Base-by-base conservation (phyloP, 768 basidiomycete species). In the Suillus weaverae region DNA sequence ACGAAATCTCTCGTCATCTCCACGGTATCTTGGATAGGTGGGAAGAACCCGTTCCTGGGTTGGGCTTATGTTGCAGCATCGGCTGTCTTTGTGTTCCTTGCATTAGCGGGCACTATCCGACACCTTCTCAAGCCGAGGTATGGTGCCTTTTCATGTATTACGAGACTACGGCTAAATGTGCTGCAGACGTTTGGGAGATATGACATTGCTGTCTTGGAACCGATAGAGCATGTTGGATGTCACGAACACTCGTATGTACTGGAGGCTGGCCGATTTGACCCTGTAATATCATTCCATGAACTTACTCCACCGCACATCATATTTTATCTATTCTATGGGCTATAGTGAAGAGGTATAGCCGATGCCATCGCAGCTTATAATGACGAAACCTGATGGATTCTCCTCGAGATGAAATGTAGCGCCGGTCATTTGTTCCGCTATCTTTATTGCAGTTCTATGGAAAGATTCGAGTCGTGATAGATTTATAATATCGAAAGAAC, bases 11-110 rank as follows among this genome's bases (percentile, higher is more conserved):
- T 99, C 65, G 96, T 99, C 38, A 92, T 99, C 67, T 95, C 95
- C 51, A 99, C 97, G 4, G 95, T 97, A 16, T 94, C 96, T 2
- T 99, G 97, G 96, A 94, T 97, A 73, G 97, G 97, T 13, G 97
- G 97, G 46, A 96, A 97, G 80, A 98, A 99, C 71, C 89, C 95
- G 1, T 99, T 99, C 88, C 83, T 99, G 22, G 97, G 97, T 9
- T 99, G 96, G 95, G 94, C 95, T 2, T 99, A 99, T 72, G 90
- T 99, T 53, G 96, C 90, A 18, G 87, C 95, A 1, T 88, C 96
- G 2, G 86, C 84, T 20, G 82, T 98, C 18, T 98, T 97, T 74
- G 88, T 98, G 20, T 81, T 93, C 14, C 86, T 99, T 48, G 95
- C 94, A 32, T 76, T 99, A 57, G 83, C 89, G 32, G 94, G 97